Base-by-base conservation (phyloP, 345 rosid genomes). In the Combretum micranthum region DNA sequence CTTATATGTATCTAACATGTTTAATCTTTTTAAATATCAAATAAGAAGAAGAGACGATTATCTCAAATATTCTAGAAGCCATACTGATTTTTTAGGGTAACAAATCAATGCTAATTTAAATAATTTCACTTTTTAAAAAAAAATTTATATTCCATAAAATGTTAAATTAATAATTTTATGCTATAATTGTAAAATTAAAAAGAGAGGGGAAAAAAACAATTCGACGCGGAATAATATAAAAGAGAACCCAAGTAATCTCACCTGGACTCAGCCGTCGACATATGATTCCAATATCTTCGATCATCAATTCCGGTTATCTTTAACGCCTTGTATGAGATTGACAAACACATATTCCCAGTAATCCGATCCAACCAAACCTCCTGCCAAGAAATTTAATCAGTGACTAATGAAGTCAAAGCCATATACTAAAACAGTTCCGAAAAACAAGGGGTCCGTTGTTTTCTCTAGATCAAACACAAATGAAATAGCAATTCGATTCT, bases 251-350 rank as follows among this genome's bases (percentile, higher is more conserved):
- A 20, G 4, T 43, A 11, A 32, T 19, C 42, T 42, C 15, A 91
- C 98, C 98, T 86, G 53, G 96, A 92, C 77, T 88, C 96, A n/a
- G 77, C 81, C 15, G 88, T 78, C 42, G 82, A 70, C 58, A 92
- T 77, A 69, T 74, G 75, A 70, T 74, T 78, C 98, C 98, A 92
- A 62, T 92, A 88, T 73, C 96, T 81, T 57, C 95, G 79, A 69
- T 92, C 98, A 61, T 86, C 95, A 13, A 92, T 80, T 20, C 96
- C 96, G 0, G 96, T 86, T 25, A 92, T 86, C 62, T 77, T 92
- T 76, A 92, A 63, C 15, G 85, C 93, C 79, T 80, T 84, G 2
- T 86, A 78, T 20, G 98, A 86, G 58, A 86, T 64, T 12, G 80
- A 76, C 71, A 92, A 20, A 68, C 83, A 79, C 55, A 79, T 64